These are phyloP conservation scores for Saturnispora gosingensis DNA, from an alignment of 805 yeast species.

Conservation along the genomic window DNA sequence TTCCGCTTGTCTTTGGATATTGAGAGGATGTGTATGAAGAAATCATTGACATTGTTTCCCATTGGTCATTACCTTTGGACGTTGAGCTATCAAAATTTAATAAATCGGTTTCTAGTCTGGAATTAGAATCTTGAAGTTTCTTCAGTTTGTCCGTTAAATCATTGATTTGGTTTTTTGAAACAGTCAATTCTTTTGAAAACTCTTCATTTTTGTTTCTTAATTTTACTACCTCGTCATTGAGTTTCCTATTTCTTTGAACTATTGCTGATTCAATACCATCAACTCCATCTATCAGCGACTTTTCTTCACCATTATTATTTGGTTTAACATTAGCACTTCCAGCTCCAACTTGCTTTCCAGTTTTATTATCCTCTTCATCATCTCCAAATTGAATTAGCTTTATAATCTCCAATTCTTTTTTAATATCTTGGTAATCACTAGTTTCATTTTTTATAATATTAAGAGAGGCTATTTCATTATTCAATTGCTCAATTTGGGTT, in stretches of 20 bases:
- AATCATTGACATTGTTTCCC: constrained; percentile 58
- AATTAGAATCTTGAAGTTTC: constrained; percentile 36
- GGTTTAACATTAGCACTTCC: constrained; percentile 25
- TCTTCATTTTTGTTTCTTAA: constrained; percentile 51
- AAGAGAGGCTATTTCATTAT: constrained; percentile 42
- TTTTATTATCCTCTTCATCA: constrained; percentile 25
- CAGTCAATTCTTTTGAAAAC: constrained; percentile 30
- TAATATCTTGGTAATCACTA: constrained; percentile 71
- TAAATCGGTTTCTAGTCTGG: constrained; percentile 60
- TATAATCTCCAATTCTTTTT: constrained; percentile 62
- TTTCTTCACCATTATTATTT: neutral
- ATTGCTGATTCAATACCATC: constrained; percentile 35
- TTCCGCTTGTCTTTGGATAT: constrained; percentile 16
- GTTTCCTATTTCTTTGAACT: constrained; percentile 59
- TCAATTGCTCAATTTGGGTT: constrained; percentile 39
- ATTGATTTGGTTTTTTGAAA: constrained; percentile 32
- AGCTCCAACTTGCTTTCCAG: constrained; percentile 28
- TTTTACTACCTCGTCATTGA: constrained; percentile 61
- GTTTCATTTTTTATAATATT: constrained; percentile 41
- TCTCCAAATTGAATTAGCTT: constrained; percentile 68
- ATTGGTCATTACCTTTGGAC: constrained; percentile 31
- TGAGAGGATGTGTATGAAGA: constrained; percentile 38
- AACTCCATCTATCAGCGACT: constrained; percentile 31
- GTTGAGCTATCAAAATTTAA: constrained; percentile 40
- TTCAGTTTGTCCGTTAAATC: constrained; percentile 31